These are phyloP conservation scores for Sporothrix protearum DNA, from an alignment of 2,329 filamentous ascomycete species.

Conservation along the genomic window DNA sequence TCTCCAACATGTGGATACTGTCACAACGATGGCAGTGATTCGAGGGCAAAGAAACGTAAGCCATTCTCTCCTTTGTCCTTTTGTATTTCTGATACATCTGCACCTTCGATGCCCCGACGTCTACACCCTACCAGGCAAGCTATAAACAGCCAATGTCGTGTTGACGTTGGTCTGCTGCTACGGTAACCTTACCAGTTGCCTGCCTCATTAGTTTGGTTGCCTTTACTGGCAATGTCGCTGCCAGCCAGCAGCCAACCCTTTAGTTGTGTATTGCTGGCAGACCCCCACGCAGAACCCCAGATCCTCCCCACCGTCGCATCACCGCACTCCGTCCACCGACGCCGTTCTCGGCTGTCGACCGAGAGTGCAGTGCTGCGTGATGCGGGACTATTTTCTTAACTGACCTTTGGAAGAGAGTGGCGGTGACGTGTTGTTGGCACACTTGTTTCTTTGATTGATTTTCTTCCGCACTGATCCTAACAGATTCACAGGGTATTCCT, in stretches of 20 bases:
- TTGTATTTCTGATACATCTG: neutral
- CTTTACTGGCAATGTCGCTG: neutral
- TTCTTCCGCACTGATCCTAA: too few species aligned
- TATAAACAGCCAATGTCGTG: neutral
- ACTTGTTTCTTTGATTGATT: too few species aligned
- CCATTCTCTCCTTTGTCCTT: neutral
- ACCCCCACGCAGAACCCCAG: constrained; percentile 6
- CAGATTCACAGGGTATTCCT: constrained; percentile 59
- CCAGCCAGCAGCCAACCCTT: neutral
- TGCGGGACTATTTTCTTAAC: neutral
- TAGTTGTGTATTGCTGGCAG: neutral
- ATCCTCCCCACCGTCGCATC: neutral
- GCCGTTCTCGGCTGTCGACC: constrained; percentile 15
- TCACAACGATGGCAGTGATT: constrained; percentile 15
- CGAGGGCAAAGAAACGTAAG: constrained; percentile 23
- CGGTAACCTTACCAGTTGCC: neutral
- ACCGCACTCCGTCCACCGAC: constrained; percentile 8
- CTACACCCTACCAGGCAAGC: neutral
- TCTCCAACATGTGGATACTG: constrained; percentile 26
- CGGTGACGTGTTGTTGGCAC: neutral
- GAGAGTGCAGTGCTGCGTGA: neutral
- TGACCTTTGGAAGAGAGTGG: neutral
- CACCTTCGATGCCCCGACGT: neutral
- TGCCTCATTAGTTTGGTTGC: neutral
- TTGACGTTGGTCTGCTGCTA: neutral